A percentile compares a stretch with the other conserved stretches of the same genome.
Evolutionary conservation across 1,139 yeast genomes (phyloP).

Genomic region (Candida tetrigidarum): DNA sequence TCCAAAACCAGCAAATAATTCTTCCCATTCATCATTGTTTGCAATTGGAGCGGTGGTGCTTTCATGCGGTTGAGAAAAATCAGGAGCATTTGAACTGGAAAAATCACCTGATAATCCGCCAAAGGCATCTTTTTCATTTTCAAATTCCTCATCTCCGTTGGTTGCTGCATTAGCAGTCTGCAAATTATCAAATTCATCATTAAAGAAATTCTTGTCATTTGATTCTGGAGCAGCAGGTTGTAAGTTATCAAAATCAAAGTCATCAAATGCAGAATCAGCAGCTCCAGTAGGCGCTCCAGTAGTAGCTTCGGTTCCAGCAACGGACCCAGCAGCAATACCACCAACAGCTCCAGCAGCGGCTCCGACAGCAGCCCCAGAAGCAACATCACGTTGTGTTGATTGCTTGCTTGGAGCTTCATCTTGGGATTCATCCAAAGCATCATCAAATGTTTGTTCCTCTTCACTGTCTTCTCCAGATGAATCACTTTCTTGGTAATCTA

Average conservation of each 20-base stretch:
- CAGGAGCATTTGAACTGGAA: constrained; percentile 39
- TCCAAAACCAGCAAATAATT: constrained; percentile 88
- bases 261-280: constrained; percentile 22
- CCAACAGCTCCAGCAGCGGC: not conserved
- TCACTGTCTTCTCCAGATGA: constrained; percentile 41
- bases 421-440: constrained; percentile 34
- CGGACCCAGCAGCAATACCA: constrained; percentile 12
- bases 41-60: constrained; percentile 18
- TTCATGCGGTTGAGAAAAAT: constrained; percentile 23
- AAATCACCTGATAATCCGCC: constrained; percentile 43
- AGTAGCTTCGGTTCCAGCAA: not conserved
- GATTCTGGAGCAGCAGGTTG: constrained; percentile 41
- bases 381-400: constrained; percentile 15
- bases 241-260: constrained; percentile 45
- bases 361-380: constrained; percentile 7
- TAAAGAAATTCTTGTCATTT: constrained; percentile 35
- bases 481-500: constrained; percentile 61
- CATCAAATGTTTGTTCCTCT: constrained; percentile 39
- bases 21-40: constrained; percentile 88
- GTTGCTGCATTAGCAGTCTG: constrained; percentile 50
- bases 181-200: constrained; percentile 41
- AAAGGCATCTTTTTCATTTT: constrained; percentile 21
- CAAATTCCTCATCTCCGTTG: constrained; percentile 27
- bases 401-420: constrained; percentile 3
- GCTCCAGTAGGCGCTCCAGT: too few species aligned